Conservation (phyloP, 2,329 filamentous ascomycete species). For the Trichoderma sp. region DNA sequence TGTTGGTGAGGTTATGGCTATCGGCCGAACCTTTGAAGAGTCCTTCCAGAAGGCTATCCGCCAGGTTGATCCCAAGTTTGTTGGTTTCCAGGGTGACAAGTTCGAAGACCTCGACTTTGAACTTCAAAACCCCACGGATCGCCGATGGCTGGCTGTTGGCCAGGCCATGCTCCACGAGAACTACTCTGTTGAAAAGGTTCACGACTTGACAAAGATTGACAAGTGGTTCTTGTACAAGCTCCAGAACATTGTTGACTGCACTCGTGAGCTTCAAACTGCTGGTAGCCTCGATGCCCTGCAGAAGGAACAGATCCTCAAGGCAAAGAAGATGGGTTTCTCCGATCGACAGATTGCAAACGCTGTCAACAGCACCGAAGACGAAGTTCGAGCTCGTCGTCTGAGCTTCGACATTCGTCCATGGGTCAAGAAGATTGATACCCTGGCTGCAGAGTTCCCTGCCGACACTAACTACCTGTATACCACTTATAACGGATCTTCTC, state of each 20-base stretch:
- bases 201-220: conserved; percentile 96
- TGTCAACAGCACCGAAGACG: conserved; percentile 81
- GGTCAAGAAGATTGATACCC: conserved; percentile 98
- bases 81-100: conserved; percentile 92
- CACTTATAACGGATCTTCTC: conserved; percentile 92
- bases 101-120: conserved; percentile 91
- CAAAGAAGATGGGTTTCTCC: conserved; percentile 97
- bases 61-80: conserved; percentile 87
- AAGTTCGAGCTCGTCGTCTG: conserved; percentile 81
- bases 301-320: conserved; percentile 82
- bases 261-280: conserved; percentile 77
- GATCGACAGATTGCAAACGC: conserved; percentile 91
- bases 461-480: conserved; percentile 96
- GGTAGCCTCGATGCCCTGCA: conserved; percentile 81
- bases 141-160: conserved; percentile 94
- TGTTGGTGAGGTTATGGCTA: conserved; percentile 98
- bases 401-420: conserved; percentile 88
- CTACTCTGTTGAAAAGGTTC: conserved; percentile 87
- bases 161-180: conserved; percentile 97
- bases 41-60: conserved; percentile 98
- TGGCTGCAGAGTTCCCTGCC: conserved; percentile 94
- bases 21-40: conserved; percentile 97
- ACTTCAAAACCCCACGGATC: conserved; percentile 89
- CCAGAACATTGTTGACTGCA: conserved; percentile 92
- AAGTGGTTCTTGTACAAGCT: conserved; percentile 99